Evolutionary conservation across 495 filamentous ascomycete genomes (phyloP).

Genomic region (Lichina pygmaea): DNA sequence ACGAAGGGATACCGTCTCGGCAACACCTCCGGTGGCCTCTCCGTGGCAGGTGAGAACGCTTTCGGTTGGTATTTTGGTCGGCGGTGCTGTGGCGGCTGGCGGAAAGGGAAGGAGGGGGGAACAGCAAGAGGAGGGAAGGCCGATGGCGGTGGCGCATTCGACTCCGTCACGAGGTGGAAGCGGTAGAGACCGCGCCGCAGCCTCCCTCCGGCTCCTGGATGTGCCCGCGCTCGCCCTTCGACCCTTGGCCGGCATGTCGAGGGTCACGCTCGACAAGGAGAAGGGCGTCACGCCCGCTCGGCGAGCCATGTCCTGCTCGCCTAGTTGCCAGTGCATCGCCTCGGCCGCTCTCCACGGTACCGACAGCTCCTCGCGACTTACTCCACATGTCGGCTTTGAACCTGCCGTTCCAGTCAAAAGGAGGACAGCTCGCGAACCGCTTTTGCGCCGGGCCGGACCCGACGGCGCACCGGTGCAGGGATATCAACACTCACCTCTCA

Average conservation of each 20-base stretch:
- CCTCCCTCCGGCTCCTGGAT: slow-evolving; percentile 15
- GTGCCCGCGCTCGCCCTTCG: slow-evolving; percentile 20
- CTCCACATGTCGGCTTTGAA: slow-evolving; percentile 97
- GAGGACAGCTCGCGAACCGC: background rate
- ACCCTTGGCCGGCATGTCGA: slow-evolving; percentile 23
- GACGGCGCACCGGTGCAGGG: slow-evolving; percentile 5
- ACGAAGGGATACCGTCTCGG: no score
- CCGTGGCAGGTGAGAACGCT: no score
- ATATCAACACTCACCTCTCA: slow-evolving; percentile 38
- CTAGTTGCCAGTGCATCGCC: slow-evolving; percentile 94
- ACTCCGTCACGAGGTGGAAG: background rate
- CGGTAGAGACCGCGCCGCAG: background rate
- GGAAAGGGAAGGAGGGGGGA: background rate
- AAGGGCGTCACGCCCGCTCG: slow-evolving; percentile 70
- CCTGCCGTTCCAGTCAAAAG: slow-evolving; percentile 16
- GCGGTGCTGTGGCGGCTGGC: background rate
- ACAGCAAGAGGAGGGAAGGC: background rate
- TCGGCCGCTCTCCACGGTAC: slow-evolving; percentile 90
- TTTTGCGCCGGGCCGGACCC: no score
- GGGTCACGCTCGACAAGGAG: slow-evolving; percentile 30
- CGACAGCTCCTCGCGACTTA: slow-evolving; percentile 76
- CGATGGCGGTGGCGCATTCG: background rate
- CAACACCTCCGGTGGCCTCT: no score
- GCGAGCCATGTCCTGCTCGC: slow-evolving; percentile 74
- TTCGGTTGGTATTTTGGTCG: no score